Base-by-base conservation (phyloP, 805 yeast genomes). In the Yamadazyma phyllophila region DNA sequence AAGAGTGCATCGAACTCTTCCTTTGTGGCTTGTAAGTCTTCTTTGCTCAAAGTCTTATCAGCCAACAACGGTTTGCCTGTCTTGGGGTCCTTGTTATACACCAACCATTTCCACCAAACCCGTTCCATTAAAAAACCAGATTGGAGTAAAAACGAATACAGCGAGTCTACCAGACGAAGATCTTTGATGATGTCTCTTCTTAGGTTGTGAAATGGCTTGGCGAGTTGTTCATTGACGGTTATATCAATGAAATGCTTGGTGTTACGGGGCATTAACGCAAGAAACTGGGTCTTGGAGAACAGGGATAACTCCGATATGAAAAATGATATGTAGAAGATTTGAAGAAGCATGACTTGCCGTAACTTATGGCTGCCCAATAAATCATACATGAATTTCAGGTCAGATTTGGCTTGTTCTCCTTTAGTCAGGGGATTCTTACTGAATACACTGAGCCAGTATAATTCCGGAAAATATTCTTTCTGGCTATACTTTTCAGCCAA, bases 41-140 rank as follows among this genome's bases (percentile, higher is more conserved):
- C 58, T 1, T 48, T 47, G 0, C 54, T 44, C 16, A 71, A 24
- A 1, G 45, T 32, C 30, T 55, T 59, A 16, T 60, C 55, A 5
- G 50, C 51, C 46, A 68, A 59, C 13, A 67, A 53, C 8, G 67
- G 56, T 35, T 60, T 58, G 16, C 65, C 64, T 3, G 62, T 60
- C 7, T 47, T 52, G n/a, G 58, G 51, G 39, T 66, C 69, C 41
- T 70, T 69, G 8, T 69, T 67, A 48, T 66, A 62, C 3, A 71
- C 53, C 16, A 71, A 56, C 72, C 73, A 71, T 6, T 61, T 62
- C 70, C 70, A 66, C 76, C 75, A 69, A 17, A 53, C 44, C 26
- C 57, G 57, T 41, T 72, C 77, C 1, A 64, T 51, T 1, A 50
- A 38, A 1, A 56, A 48, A 27, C 69, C 34, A 13, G 59, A 62